Evolutionary conservation across 306 rosid genomes (phyloP).

Genomic region (Oxytropis ochrocephala): DNA sequence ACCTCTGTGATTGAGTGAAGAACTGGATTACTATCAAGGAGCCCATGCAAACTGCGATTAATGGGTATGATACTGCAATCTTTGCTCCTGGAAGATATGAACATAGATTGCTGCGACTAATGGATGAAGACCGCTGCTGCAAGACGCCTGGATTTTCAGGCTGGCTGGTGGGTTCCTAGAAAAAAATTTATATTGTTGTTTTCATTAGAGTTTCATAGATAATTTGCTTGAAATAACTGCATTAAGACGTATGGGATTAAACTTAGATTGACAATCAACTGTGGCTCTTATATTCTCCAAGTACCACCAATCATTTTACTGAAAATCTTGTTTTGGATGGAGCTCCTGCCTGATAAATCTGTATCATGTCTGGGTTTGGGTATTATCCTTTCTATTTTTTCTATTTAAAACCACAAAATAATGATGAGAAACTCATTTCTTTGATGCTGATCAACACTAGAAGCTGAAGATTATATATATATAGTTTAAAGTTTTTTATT

Average conservation of each 20-base stretch:
- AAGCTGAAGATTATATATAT: not conserved
- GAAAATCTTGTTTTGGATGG: not conserved
- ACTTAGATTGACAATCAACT: not conserved
- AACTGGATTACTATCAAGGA: conserved; percentile 82
- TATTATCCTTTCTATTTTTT: not conserved
- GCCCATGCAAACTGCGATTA: conserved; percentile 82
- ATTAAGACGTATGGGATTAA: not conserved
- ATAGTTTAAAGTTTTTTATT: no score
- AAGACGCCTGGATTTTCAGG: conserved; percentile 87
- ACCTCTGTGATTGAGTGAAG: conserved; percentile 95
- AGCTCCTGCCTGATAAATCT: not conserved
- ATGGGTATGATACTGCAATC: conserved; percentile 52
- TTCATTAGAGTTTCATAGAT: not conserved
- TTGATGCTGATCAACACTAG: no score
- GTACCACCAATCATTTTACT: not conserved
- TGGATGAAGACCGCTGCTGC: conserved; percentile 78
- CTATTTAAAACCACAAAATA: not conserved
- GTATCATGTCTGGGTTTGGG: conserved; percentile 3
- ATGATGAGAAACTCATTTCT: no score
- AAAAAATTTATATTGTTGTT: not conserved
- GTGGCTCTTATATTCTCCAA: not conserved
- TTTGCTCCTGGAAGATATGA: conserved; percentile 84
- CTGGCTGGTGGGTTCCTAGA: conserved; percentile 68
- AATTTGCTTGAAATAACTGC: not conserved
- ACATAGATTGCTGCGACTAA: no score